Conservation (phyloP, 768 basidiomycete genomes). For the Kockovaella imperatae region DNA sequence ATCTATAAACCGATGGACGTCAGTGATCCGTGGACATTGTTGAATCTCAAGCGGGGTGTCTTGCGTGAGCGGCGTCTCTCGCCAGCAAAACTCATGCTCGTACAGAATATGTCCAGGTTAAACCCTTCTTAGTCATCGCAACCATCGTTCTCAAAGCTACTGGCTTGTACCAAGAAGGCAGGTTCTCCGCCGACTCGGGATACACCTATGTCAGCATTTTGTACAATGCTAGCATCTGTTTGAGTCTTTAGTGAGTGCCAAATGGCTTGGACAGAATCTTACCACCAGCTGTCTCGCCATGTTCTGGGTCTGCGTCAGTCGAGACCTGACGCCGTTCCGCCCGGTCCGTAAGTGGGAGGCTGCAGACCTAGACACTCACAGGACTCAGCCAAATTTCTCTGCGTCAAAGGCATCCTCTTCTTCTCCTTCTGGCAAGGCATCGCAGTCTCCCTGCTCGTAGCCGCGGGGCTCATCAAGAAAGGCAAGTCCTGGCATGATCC, state of each 20-base stretch:
- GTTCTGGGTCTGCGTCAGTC: constrained; percentile 89
- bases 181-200: constrained; percentile 73
- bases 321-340: constrained; percentile 76
- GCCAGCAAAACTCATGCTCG: constrained; percentile 60
- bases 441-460: constrained; percentile 77
- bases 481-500: constrained; percentile 36
- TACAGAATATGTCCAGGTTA: constrained; percentile 92
- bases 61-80: constrained; percentile 65
- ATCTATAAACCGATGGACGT: constrained; percentile 80
- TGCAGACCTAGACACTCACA: constrained; percentile 7
- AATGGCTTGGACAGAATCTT: neutral
- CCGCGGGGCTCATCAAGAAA: constrained; percentile 62
- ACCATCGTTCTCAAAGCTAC: constrained; percentile 79
- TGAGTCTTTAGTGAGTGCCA: constrained; percentile 53
- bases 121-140: constrained; percentile 75
- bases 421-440: constrained; percentile 98
- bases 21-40: constrained; percentile 87
- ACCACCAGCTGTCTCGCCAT: constrained; percentile 66
- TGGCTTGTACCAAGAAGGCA: constrained; percentile 83
- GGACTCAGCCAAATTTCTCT: constrained; percentile 78
- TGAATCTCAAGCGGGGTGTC: constrained; percentile 90
- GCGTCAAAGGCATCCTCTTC: constrained; percentile 96
- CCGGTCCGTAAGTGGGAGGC: constrained; percentile 38
- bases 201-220: constrained; percentile 85
- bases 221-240: constrained; percentile 47